phyloP scores from a whole-genome alignment of 2,329 filamentous ascomycete species.

The Xylariomycetidae sp. region DNA sequence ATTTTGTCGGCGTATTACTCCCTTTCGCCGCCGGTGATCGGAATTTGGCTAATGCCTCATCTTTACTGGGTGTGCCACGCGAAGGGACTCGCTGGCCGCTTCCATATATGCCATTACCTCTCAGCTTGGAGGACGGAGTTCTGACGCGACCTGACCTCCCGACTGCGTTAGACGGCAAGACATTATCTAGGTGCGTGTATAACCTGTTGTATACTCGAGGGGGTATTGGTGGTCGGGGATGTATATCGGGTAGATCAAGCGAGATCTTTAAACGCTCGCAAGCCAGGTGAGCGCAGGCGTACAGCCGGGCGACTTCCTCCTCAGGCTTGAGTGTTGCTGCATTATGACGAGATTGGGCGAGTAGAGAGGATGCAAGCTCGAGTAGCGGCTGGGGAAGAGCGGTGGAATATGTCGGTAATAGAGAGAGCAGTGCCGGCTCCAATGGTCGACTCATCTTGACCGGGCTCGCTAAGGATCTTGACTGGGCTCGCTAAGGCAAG shows the following conservation, averaged over 20 bases:
- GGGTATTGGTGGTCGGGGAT: slow-evolving; percentile 70
- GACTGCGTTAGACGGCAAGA: slow-evolving; percentile 44
- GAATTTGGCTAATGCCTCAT: slow-evolving; percentile 37
- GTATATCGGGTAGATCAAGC: slow-evolving; percentile 72
- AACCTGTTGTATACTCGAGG: slow-evolving; percentile 81
- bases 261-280: slow-evolving; percentile 77
- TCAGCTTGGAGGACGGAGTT: slow-evolving; percentile 32
- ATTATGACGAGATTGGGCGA: slow-evolving; percentile 75
- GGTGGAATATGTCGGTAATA: slow-evolving; percentile 69
- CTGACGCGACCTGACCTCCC: slow-evolving; percentile 19
- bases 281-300: slow-evolving; percentile 83
- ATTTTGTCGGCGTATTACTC: slow-evolving; percentile 39
- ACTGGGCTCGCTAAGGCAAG: too few species aligned
- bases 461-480: too few species aligned
- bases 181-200: slow-evolving; percentile 73
- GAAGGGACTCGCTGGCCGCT: slow-evolving; percentile 33
- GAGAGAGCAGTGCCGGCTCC: slow-evolving; percentile 66
- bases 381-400: slow-evolving; percentile 65
- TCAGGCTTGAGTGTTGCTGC: slow-evolving; percentile 76
- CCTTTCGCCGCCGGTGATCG: slow-evolving; percentile 34
- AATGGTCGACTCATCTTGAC: slow-evolving; percentile 66
- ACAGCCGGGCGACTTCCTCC: slow-evolving; percentile 80
- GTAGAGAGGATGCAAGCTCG: slow-evolving; percentile 65
- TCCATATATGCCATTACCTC: slow-evolving; percentile 26
- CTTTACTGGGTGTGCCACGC: slow-evolving; percentile 42